A percentile compares a stretch with the other conserved stretches of the same genome.
phyloP scores from a whole-genome alignment of 2,329 filamentous ascomycete species.

The Sporothrix euskadiensis region DNA sequence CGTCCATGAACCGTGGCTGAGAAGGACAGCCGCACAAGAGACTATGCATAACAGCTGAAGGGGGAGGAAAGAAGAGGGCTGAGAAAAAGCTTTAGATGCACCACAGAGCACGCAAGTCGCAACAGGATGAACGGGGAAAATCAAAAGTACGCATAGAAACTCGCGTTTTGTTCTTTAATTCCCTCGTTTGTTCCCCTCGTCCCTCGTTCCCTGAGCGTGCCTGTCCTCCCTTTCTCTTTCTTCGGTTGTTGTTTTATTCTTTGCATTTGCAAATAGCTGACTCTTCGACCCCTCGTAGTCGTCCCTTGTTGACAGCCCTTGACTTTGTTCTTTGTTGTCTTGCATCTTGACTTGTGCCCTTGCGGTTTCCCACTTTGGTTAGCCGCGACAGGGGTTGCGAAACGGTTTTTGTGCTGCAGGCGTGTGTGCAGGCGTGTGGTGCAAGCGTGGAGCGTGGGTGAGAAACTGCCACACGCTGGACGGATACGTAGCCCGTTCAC shows the following conservation, averaged over 20 bases:
- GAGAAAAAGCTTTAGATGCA: background rate
- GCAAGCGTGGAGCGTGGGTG: background rate
- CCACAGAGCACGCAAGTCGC: background rate
- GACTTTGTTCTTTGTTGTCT: background rate
- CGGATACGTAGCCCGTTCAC: slow-evolving; percentile 8
- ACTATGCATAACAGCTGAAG: background rate
- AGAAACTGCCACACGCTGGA: slow-evolving; percentile 4
- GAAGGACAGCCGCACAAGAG: slow-evolving; percentile 22
- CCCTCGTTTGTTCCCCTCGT: background rate
- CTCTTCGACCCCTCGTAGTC: background rate
- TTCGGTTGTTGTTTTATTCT: background rate
- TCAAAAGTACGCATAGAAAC: background rate
- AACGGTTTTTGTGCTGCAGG: slow-evolving; percentile 1
- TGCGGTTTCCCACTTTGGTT: slow-evolving; percentile 18
- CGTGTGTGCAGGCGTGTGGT: background rate
- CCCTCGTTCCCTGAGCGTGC: background rate
- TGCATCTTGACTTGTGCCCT: background rate
- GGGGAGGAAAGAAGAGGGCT: background rate
- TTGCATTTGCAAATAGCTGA: background rate
- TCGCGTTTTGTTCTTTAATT: background rate
- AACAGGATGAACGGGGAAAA: background rate
- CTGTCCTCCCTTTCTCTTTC: background rate
- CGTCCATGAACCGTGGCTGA: slow-evolving; percentile 18
- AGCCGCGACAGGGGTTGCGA: slow-evolving; percentile 21
- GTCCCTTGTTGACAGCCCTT: background rate